phyloP scores from a whole-genome alignment of 2,329 filamentous ascomycete genomes.

The Furcasterigmium furcatum region DNA sequence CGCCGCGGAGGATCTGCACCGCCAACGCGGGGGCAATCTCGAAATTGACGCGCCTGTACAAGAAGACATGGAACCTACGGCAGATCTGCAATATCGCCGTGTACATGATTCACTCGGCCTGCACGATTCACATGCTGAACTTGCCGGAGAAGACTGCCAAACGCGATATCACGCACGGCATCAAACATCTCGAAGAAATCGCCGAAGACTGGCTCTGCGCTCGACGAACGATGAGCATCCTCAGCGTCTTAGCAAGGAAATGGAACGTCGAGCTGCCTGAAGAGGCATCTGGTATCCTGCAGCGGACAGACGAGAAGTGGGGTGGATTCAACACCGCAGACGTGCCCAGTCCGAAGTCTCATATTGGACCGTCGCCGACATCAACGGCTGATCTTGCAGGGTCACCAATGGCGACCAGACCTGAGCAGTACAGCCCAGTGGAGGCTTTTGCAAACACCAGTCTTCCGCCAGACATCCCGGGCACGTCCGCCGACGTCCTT shows the following conservation, averaged over 20 bases:
- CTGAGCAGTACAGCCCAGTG: conserved; percentile 30
- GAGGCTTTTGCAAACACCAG: conserved; percentile 20
- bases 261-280: conserved; percentile 87
- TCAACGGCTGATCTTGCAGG: conserved; percentile 16
- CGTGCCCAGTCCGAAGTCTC: conserved; percentile 49
- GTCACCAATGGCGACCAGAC: conserved; percentile 14
- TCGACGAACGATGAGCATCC: conserved; percentile 76
- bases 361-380: conserved; percentile 23
- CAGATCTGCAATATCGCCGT: conserved; percentile 97
- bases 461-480: background rate
- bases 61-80: conserved; percentile 82
- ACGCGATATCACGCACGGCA: conserved; percentile 84
- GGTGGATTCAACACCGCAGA: conserved; percentile 65
- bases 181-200: conserved; percentile 92
- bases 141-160: conserved; percentile 88
- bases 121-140: conserved; percentile 91
- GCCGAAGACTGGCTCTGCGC: conserved; percentile 93
- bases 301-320: conserved; percentile 76
- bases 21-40: conserved; percentile 87
- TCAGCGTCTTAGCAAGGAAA: conserved; percentile 81
- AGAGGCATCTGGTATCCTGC: conserved; percentile 74
- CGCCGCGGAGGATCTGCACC: conserved; percentile 85
- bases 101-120: conserved; percentile 92
- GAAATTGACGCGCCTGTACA: conserved; percentile 91
- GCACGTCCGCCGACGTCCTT: conserved; percentile 20